These are phyloP conservation scores for Aotearoamyces nothofagi DNA, from an alignment of 2,329 filamentous ascomycete species.

Conservation along the genomic window DNA sequence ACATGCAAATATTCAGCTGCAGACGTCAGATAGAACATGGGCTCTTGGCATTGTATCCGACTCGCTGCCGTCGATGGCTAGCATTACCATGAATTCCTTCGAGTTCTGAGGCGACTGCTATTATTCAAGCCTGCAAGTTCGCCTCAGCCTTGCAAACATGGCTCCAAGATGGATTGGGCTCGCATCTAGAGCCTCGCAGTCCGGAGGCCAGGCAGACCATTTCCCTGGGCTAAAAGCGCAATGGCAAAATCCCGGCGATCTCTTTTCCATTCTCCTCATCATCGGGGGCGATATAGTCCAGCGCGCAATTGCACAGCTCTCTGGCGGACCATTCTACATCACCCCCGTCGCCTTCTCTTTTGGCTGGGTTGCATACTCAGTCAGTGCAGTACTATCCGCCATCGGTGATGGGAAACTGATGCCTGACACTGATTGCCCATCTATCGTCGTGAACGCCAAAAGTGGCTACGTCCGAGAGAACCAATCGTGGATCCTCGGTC, in stretches of 20 bases:
- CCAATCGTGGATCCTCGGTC: conserved; percentile 25
- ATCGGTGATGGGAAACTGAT: conserved; percentile 18
- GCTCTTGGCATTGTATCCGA: too few relatives aligned
- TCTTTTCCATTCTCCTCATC: conserved; percentile 15
- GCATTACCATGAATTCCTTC: too few relatives aligned
- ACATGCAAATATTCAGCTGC: too few relatives aligned
- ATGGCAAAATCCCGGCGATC: neutral
- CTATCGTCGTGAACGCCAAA: conserved; percentile 21
- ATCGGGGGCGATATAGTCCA: conserved; percentile 19
- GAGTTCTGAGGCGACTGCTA: too few relatives aligned
- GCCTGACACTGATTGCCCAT: conserved; percentile 20
- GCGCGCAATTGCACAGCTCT: conserved; percentile 18
- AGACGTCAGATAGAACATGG: too few relatives aligned
- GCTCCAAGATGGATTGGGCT: too few relatives aligned
- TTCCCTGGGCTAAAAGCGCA: too few relatives aligned
- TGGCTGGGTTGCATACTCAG: conserved; percentile 15
- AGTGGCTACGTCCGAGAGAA: conserved; percentile 24
- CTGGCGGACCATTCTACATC: conserved; percentile 10
- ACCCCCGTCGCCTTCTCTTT: conserved; percentile 19
- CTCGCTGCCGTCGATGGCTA: too few relatives aligned
- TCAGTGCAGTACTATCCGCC: conserved; percentile 9
- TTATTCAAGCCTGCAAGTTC: too few relatives aligned
- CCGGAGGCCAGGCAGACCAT: too few relatives aligned
- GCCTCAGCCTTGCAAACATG: too few relatives aligned
- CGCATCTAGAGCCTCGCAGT: too few relatives aligned